Evolutionary conservation across 176 grass and related monocot genomes (phyloP).

Genomic region (Dendrocalamus sinicus): DNA sequence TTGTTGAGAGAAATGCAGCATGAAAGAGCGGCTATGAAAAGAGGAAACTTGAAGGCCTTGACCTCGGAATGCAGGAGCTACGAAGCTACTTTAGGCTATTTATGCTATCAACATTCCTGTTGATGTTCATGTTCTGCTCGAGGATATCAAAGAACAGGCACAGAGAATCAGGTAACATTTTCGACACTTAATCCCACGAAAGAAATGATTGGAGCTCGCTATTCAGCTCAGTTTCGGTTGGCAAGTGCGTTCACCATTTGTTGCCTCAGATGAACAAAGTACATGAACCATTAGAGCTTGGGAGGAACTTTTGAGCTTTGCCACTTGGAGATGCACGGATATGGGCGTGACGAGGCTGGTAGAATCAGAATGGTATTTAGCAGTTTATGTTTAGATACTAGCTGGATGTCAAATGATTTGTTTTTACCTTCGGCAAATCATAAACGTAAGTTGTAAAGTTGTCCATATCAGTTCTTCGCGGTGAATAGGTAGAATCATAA

Average conservation of each 20-base stretch:
- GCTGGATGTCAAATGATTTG: conserved; percentile 9
- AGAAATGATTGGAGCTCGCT: background rate
- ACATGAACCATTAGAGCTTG: background rate
- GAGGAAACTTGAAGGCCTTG: conserved; percentile 71
- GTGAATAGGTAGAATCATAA: conserved; percentile 22
- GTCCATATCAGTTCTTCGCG: conserved; percentile 36
- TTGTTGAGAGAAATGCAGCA: conserved; percentile 41
- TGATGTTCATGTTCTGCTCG: conserved; percentile 98
- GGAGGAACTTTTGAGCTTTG: background rate
- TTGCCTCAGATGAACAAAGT: conserved; percentile 51
- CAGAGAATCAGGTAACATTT: conserved; percentile 56
- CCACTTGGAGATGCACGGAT: conserved; percentile 3
- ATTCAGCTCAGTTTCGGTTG: background rate
- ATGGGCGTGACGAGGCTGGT: conserved; percentile 16
- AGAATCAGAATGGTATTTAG: conserved; percentile 30
- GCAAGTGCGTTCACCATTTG: background rate
- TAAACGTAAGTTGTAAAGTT: conserved; percentile 49
- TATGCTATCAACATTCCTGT: conserved; percentile 79
- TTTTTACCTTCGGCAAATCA: background rate
- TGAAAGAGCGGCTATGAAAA: conserved; percentile 35
- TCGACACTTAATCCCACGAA: conserved; percentile 26
- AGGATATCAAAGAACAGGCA: conserved; percentile 87
- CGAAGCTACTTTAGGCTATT: conserved; percentile 92
- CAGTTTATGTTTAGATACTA: conserved; percentile 20
- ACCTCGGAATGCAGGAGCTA: conserved; percentile 92